These are phyloP conservation scores for Paecilomyces formosus DNA, from an alignment of 2,329 filamentous ascomycete species.

Conservation along the genomic window DNA sequence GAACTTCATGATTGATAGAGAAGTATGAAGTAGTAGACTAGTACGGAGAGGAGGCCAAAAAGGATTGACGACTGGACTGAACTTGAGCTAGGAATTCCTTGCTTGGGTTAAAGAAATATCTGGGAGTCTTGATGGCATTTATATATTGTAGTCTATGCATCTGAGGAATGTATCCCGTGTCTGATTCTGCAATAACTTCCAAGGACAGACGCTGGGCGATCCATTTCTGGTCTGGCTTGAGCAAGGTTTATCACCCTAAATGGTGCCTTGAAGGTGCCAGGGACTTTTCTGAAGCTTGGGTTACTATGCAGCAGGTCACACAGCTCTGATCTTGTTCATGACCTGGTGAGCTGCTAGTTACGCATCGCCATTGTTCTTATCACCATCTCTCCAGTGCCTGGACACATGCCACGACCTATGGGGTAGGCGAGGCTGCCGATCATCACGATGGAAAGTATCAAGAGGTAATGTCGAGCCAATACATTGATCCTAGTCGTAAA, in stretches of 20 bases:
- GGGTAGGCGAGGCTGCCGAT: background rate
- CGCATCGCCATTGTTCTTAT: background rate
- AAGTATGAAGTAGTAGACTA: background rate
- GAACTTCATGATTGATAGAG: conserved; percentile 21
- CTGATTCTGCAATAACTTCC: background rate
- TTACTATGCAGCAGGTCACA: background rate
- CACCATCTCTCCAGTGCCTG: background rate
- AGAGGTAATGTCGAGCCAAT: background rate
- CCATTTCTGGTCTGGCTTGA: background rate
- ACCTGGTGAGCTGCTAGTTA: background rate
- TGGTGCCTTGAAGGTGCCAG: background rate
- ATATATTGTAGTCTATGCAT: background rate
- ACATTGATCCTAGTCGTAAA: background rate
- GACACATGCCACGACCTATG: background rate
- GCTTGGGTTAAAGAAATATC: background rate
- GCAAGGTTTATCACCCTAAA: background rate
- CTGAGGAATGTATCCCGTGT: background rate
- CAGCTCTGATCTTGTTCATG: background rate
- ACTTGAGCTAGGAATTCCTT: background rate
- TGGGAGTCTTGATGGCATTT: background rate
- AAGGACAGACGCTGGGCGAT: background rate
- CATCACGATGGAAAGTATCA: background rate
- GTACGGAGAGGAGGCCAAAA: background rate
- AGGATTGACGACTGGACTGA: background rate
- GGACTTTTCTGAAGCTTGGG: background rate